Percentiles rank a stretch among this genome's conserved stretches.
phyloP scores from a whole-genome alignment of 208 protist genomes.

The Eutreptiella sp. region DNA sequence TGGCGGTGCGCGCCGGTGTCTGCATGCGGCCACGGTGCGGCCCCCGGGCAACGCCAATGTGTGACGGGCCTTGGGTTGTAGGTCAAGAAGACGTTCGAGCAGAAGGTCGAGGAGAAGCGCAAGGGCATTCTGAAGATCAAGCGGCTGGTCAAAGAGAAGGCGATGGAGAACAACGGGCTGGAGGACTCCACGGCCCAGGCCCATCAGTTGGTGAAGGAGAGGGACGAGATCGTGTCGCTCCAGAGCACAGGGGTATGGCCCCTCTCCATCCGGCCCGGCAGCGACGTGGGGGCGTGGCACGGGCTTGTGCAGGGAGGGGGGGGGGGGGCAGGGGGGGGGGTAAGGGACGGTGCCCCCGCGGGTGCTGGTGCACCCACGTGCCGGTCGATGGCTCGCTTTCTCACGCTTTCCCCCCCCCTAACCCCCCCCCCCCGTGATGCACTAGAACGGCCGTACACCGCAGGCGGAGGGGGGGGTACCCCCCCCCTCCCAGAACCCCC shows the following conservation, averaged over 20 bases:
- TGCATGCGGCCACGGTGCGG: background rate
- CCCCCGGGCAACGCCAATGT: background rate
- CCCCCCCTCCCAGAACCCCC: too few relatives aligned
- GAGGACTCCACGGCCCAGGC: slow-evolving; percentile 40
- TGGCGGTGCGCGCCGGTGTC: background rate
- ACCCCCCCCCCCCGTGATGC: too few relatives aligned
- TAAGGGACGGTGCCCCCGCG: too few relatives aligned
- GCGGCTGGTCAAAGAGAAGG: slow-evolving; percentile 59
- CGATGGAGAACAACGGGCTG: slow-evolving; percentile 58
- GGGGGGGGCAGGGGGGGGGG: too few relatives aligned
- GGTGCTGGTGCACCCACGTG: too few relatives aligned
- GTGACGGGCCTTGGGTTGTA: background rate
- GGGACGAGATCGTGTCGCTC: slow-evolving; percentile 44
- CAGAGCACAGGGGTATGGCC: slow-evolving; percentile 33
- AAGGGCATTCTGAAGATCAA: slow-evolving; percentile 47
- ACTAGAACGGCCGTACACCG: too few relatives aligned
- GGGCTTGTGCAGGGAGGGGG: too few relatives aligned
- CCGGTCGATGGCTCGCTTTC: too few relatives aligned
- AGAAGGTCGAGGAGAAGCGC: slow-evolving; percentile 62
- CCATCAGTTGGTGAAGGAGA: slow-evolving; percentile 50
- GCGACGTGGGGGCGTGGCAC: too few relatives aligned
- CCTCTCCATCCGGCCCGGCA: too few relatives aligned
- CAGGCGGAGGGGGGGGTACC: too few relatives aligned
- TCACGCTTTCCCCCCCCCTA: too few relatives aligned
- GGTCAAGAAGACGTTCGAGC: slow-evolving; percentile 47